Base-by-base conservation (phyloP, 2,329 filamentous ascomycete species). In the Cladophialophora carrionii region DNA sequence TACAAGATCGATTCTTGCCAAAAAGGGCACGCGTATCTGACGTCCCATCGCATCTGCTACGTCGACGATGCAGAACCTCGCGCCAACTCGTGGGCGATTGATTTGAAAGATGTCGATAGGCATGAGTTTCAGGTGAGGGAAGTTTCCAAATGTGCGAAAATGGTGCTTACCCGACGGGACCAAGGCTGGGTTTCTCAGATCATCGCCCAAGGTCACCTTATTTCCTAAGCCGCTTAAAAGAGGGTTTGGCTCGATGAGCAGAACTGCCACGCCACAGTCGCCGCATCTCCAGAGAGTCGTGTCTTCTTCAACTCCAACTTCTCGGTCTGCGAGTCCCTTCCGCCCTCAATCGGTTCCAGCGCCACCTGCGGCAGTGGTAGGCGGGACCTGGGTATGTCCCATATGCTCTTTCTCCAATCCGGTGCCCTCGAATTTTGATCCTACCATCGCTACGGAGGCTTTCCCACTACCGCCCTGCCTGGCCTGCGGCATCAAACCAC, bases 401-500 rank as follows among this genome's bases (percentile, higher is more conserved):
- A 98, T 98, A 73, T 98, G 94, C 82, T 94, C 90, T 71, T 96
- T 96, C 74, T 94, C 93, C 9, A 98, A 98, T 73, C 89, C 91
- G 0, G 88, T 97, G 1, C 93, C 95, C 0, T 90, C 91, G 43
- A 97, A 96, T 76, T 98, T 98, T 75, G 94, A 98, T 73, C 90
- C 92, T 0, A 84, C 88, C 0, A 88, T 89, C 2, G 92, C 92
- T 8, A 95, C 87, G 67, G 86, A 88, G 22, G 87, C 92, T 68
- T 96, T 90, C 4, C 89, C 88, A 8, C 79, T 96, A 24, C 90
- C 93, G 3, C 91, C 94, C 71, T 99, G 95, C 75, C 81, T 96
- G 61, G 90, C 92, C 4, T 99, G 95, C 75, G 95, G 95, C 0
- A 96, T 99, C 73, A 96, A 95, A 73, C 95, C 95, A 3, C 88